phyloP scores from a whole-genome alignment of 2,329 filamentous ascomycete genomes.

The Hypoxylon sp. region DNA sequence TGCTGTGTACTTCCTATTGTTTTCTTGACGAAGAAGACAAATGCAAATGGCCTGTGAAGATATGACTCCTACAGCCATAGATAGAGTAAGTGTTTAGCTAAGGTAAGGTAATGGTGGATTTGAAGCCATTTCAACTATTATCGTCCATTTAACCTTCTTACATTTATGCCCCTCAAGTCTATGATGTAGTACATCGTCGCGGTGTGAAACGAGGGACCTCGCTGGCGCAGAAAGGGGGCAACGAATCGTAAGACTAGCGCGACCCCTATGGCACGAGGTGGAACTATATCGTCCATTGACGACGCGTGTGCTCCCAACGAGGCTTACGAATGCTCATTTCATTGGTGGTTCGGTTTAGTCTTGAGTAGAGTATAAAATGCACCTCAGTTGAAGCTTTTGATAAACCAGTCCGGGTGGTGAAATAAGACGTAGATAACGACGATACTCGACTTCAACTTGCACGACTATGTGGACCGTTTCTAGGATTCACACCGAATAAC shows the following conservation, averaged over 20 bases:
- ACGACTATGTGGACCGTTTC: neutral
- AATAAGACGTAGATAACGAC: neutral
- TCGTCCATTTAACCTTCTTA: too few species aligned
- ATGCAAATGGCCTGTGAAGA: too few species aligned
- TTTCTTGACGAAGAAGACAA: neutral
- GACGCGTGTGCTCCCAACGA: neutral
- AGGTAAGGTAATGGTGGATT: too few species aligned
- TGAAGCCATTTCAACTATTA: too few species aligned
- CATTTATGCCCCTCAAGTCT: neutral
- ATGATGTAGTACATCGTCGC: neutral
- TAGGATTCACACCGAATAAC: neutral
- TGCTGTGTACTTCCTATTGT: neutral
- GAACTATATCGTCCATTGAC: conserved; percentile 11
- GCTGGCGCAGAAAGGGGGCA: conserved; percentile 26
- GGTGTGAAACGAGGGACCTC: conserved; percentile 6
- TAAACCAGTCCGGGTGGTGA: neutral
- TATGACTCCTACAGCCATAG: too few species aligned
- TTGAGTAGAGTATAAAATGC: conserved; percentile 11
- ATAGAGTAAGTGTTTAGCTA: too few species aligned
- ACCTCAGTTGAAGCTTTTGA: neutral
- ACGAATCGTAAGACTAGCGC: conserved; percentile 25
- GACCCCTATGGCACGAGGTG: conserved; percentile 37
- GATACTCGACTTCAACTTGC: neutral
- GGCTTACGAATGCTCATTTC: conserved; percentile 10
- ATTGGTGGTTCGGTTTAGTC: neutral